phyloP scores from a whole-genome alignment of 2,329 filamentous ascomycete species.

The Ceratocystis smalleyi region DNA sequence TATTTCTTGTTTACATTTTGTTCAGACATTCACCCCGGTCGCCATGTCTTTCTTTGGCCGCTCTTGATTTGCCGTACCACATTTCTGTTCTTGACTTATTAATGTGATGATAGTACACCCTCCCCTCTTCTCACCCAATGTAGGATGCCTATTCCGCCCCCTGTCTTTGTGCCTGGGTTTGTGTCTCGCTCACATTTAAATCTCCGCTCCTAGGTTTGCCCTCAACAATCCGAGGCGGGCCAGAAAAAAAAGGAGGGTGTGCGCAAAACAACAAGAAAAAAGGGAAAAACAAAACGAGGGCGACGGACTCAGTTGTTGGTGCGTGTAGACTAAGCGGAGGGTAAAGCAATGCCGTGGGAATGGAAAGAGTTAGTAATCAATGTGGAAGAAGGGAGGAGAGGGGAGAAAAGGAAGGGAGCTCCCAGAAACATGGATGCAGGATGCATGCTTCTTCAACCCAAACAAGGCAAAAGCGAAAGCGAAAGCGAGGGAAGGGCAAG shows the following conservation, averaged over 20 bases:
- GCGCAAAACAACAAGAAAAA: neutral
- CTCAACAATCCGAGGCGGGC: neutral
- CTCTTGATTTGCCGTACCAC: too few species aligned
- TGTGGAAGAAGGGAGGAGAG: neutral
- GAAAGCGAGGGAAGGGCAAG: neutral
- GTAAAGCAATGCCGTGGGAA: neutral
- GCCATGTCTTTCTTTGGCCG: too few species aligned
- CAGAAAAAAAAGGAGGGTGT: neutral
- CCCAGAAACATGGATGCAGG: neutral
- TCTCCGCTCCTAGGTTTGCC: neutral
- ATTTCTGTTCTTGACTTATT: too few species aligned
- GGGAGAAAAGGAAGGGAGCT: too few species aligned
- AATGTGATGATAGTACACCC: too few species aligned
- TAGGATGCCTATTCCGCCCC: neutral
- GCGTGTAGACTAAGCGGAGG: neutral
- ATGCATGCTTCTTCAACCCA: neutral
- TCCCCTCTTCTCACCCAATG: neutral
- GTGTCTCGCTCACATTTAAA: neutral
- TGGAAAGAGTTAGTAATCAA: neutral
- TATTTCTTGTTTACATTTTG: too few species aligned
- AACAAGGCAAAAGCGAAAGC: neutral
- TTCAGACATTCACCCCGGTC: too few species aligned
- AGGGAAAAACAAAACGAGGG: neutral
- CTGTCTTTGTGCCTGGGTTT: neutral
- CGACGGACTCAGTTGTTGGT: neutral